Percentiles rank a stretch among this genome's conserved stretches.
Evolutionary conservation across 140 eudicot genomes (phyloP).

Genomic region (Flaveria floridana): DNA sequence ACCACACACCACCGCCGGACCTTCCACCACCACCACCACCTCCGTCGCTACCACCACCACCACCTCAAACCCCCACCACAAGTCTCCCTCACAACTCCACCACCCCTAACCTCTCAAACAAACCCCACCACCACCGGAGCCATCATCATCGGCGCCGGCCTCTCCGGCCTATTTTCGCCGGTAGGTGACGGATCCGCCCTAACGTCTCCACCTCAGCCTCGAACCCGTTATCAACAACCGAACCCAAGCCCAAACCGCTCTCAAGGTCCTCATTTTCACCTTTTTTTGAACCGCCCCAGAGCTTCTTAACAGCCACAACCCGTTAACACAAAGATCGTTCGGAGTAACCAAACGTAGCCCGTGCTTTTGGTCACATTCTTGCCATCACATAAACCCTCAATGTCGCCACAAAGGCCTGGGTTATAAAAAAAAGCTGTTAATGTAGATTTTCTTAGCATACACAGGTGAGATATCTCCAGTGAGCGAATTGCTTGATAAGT

Average conservation of each 20-base stretch:
- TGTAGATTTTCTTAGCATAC: slow-evolving; percentile 57
- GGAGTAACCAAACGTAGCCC: slow-evolving; percentile 67
- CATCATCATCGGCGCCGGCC: too few relatives aligned
- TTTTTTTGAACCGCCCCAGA: slow-evolving; percentile 60
- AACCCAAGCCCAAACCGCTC: slow-evolving; percentile 33
- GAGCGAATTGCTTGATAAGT: slow-evolving; percentile 55
- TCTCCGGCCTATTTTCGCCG: too few relatives aligned
- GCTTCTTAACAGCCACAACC: slow-evolving; percentile 90
- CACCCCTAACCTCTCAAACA: too few relatives aligned
- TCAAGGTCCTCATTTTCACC: slow-evolving; percentile 55
- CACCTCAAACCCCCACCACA: too few relatives aligned
- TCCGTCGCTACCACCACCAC: too few relatives aligned
- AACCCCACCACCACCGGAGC: too few relatives aligned
- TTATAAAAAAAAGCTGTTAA: slow-evolving; percentile 56
- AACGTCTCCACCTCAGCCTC: slow-evolving; percentile 89
- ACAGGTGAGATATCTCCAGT: slow-evolving; percentile 61
- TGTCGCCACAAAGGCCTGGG: slow-evolving; percentile 81
- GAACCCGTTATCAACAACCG: slow-evolving; percentile 56
- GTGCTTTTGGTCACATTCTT: slow-evolving; percentile 39
- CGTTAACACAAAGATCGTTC: slow-evolving; percentile 59
- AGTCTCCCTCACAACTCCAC: too few relatives aligned
- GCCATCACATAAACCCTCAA: slow-evolving; percentile 66
- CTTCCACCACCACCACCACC: too few relatives aligned
- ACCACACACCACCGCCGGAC: too few relatives aligned
- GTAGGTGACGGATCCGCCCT: slow-evolving; percentile 87